Base-by-base conservation (phyloP, 2,329 filamentous ascomycete species). In the Cladosporium oxysporum region DNA sequence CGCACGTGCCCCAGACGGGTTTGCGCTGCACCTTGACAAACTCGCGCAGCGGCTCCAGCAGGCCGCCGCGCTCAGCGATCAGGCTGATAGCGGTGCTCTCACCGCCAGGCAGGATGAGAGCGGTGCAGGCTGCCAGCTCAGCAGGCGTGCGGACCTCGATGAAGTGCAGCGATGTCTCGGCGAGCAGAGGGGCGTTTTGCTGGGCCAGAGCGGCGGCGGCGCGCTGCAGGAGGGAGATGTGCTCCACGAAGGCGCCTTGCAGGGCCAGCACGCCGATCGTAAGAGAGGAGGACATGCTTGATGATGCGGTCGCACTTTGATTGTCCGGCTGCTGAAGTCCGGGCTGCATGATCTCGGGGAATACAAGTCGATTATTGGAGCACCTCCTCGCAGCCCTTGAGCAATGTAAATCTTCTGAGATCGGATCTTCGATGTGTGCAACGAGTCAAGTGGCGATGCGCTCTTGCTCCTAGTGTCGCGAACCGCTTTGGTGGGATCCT, bases 1-100 rank as follows among this genome's bases (percentile, higher is more conserved):
- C 95, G 77, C 95, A 99, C 23, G 95, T 98, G 65, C 95, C 95
- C 94, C 94, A 99, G 28, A 91, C 91, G 12, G 93, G 93, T 72
- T 91, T 93, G 71, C 90, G 87, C 62, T 87, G 82, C 49, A 91
- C 82, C 89, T 97, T 97, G 75, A 98, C 93, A 79, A 97, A 99
- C 35, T 93, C 86, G 62, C 92, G 83, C 68, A 99, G 80, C 3
- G 93, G 93, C 72, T 96, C 92, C 64, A 99, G 81, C 41, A 99
- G 81, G 18, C 90, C 89, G 0, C 91, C 92, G 69, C 93, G 87
- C 26, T 88, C 88, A 3, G 95, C 95, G 18, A 97, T 91, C 33
- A 97, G 85, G 12, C 92, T 92, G 71, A 99, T 96, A 3, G 94
- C 90, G 1, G 95, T 98, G 79, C 92, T 97, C 79, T 99, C 95